Base-by-base conservation (phyloP, 2,329 filamentous ascomycete genomes). In the Rosellinia necatrix region DNA sequence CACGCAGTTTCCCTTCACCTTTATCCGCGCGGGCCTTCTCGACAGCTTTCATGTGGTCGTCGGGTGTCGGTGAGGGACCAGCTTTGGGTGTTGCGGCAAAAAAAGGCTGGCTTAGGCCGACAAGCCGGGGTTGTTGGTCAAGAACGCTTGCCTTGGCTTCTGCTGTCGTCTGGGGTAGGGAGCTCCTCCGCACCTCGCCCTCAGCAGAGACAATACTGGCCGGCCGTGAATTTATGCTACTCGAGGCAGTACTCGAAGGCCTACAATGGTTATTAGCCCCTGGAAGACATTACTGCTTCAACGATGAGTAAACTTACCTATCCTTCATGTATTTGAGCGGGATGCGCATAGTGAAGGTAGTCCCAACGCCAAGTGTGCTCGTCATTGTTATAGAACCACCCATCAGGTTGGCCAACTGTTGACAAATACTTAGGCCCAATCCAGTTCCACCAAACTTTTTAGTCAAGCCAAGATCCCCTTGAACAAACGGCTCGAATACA, bases 401-500 rank as follows among this genome's bases (percentile, higher is more conserved):
- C 91, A 97, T 96, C 13, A 96, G 76, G 13, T 79, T 84, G 3
- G 91, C 90, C 32, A 97, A 77, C 70, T 97, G 92, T 17, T 90
- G 88, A 73, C 91, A 96, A 66, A 97, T 97, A 67, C 89, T 93
- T 51, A 97, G 73, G 1, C 92, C 92, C 1, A 96, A 77, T 3
- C 92, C 92, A 1, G 92, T 96, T 13, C 92, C 92, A 15, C 91
- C 91, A 68, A 88, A 96, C 68, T 94, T 94, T 72, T 91, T 96
- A 76, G 89, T 96, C 13, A 97, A 75, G 1, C 91, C 90, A 1
- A 94, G 76, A 68, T 96, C 92, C n/a, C 90, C 92, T 72, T 97
- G 92, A 0, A 96, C 90, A 68, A 97, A 97, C 0, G 92, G 92
- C 71, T 96, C 92, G 69, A 97, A 97, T 8, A 97, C 91, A 63